Base-by-base conservation (phyloP, 768 basidiomycete species). In the Mycena rosella region DNA sequence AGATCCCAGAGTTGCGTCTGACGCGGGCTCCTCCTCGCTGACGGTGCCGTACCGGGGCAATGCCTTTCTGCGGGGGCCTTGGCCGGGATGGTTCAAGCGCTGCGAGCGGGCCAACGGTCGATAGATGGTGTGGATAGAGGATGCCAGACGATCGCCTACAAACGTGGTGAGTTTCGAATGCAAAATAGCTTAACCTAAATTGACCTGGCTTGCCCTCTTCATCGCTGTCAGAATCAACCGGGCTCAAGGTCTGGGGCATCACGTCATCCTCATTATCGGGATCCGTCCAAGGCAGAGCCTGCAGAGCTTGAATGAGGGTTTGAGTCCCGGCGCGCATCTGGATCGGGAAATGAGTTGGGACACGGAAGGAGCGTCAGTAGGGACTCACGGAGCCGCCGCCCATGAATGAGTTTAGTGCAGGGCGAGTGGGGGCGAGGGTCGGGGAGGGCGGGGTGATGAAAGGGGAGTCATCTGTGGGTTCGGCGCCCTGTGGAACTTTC, bases 251-350 rank as follows among this genome's bases (percentile, higher is more conserved):
- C 52, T 82, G 83, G 65, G 81, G 78, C 14, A 83, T 73, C 30
- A 83, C 78, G 53, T 90, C 92, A 44, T 92, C 91, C 34, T 91
- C 90, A 62, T 88, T 89, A 69, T 94, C 91, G 11, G 86, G 84
- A 65, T 89, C 88, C 36, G 86, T 84, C 91, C 90, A 93, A 22
- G 94, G 95, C 45, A 95, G 83, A 2, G 93, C 94, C 73, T 95
- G 94, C 17, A 96, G 83, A 5, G 93, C 94, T 79, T 95, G 94
- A 42, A 96, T 95, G 55, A 96, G 87, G 3, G 94, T 93, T 76
- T 96, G 95, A 3, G 94, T 96, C 18, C 94, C 94, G 27, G 90
- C 88, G 44, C 93, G 90, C 89, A 96, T 92, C 94, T 96, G 74
- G 63, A 72, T 51, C 65, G 64, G 54, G 42, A 59, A 68, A 63